Percentiles rank a stretch among this genome's conserved stretches.
Evolutionary conservation across 441 rosid species (phyloP).

Genomic region (Adansonia grandidieri): DNA sequence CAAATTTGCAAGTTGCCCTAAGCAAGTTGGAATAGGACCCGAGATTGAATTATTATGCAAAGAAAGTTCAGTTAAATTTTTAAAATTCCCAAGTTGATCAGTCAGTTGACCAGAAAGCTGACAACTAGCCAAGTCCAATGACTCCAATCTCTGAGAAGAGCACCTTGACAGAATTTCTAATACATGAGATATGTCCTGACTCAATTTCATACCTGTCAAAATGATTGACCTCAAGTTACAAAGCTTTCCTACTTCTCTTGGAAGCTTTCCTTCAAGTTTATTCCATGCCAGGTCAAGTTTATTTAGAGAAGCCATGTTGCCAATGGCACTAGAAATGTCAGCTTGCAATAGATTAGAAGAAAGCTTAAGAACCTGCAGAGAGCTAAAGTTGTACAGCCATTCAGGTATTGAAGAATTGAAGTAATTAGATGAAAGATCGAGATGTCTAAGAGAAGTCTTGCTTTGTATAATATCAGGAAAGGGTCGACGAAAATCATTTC

Average conservation of each 20-base stretch:
- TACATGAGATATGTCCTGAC: slow-evolving; percentile 13
- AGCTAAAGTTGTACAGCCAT: slow-evolving; percentile 11
- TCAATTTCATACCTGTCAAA: neutral
- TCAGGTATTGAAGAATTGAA: slow-evolving; percentile 31
- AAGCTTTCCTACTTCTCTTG: neutral
- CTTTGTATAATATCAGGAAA: slow-evolving; percentile 12
- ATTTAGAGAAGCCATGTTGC: slow-evolving; percentile 35
- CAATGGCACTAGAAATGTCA: neutral
- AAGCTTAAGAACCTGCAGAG: slow-evolving; percentile 26
- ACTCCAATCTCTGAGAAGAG: neutral
- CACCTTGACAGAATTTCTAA: slow-evolving; percentile 11
- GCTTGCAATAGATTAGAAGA: slow-evolving; percentile 6
- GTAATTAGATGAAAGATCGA: slow-evolving; percentile 11
- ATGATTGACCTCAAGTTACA: neutral
- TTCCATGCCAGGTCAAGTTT: slow-evolving; percentile 31
- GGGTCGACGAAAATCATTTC: neutral
- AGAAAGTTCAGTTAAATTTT: slow-evolving; percentile 29
- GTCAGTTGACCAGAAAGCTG: slow-evolving; percentile 15
- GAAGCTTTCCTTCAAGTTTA: slow-evolving; percentile 17
- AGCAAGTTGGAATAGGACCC: slow-evolving; percentile 41
- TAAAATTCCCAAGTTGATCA: neutral
- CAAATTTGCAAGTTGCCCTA: slow-evolving; percentile 31
- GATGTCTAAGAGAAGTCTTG: slow-evolving; percentile 28
- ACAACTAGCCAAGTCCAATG: neutral
- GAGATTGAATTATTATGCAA: slow-evolving; percentile 3